These are phyloP conservation scores for Lachancea thermotolerans DNA, from an alignment of 805 yeast genomes.

Conservation along the genomic window DNA sequence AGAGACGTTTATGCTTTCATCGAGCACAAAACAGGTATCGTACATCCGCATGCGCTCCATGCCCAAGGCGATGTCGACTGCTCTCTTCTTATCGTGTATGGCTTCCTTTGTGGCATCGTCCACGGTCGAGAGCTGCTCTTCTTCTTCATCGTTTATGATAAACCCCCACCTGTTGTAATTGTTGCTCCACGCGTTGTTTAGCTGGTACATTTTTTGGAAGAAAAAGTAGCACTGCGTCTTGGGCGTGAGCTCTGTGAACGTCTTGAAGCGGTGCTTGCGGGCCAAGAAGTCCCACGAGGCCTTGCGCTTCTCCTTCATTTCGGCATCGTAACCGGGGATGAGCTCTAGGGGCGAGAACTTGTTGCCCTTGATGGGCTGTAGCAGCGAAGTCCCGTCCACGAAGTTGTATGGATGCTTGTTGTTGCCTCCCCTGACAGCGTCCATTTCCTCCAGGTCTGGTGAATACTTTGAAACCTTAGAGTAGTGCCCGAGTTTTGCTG, in stretches of 20 bases:
- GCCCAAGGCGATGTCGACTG: constrained; percentile 9
- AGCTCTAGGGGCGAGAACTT: constrained; percentile 17
- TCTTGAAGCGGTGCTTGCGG: constrained; percentile 6
- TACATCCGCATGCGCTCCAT: constrained; percentile 19
- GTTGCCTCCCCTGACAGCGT: background rate
- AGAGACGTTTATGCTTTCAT: constrained; percentile 1
- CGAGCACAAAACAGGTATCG: constrained; percentile 16
- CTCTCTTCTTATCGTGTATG: constrained; percentile 4
- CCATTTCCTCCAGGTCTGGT: background rate
- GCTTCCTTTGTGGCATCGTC: constrained; percentile 6
- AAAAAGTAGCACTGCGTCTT: constrained; percentile 13
- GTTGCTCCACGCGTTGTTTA: constrained; percentile 17
- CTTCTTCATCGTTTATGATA: constrained; percentile 10
- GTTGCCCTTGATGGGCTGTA: constrained; percentile 5
- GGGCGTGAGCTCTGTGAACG: constrained; percentile 10
- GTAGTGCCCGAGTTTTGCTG: constrained; percentile 1
- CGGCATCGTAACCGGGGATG: constrained; percentile 11
- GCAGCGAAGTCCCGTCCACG: background rate
- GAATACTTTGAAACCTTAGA: background rate
- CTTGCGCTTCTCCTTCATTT: constrained; percentile 3
- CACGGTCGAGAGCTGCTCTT: background rate
- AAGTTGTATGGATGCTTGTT: background rate
- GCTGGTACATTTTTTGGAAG: constrained; percentile 14
- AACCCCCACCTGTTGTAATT: constrained; percentile 8
- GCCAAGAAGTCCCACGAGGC: constrained; percentile 9